A percentile compares a stretch with the other conserved stretches of the same genome.
These are phyloP conservation scores for Alternaria novae-zelandiae DNA, from an alignment of 2,329 filamentous ascomycete species.

Conservation along the genomic window DNA sequence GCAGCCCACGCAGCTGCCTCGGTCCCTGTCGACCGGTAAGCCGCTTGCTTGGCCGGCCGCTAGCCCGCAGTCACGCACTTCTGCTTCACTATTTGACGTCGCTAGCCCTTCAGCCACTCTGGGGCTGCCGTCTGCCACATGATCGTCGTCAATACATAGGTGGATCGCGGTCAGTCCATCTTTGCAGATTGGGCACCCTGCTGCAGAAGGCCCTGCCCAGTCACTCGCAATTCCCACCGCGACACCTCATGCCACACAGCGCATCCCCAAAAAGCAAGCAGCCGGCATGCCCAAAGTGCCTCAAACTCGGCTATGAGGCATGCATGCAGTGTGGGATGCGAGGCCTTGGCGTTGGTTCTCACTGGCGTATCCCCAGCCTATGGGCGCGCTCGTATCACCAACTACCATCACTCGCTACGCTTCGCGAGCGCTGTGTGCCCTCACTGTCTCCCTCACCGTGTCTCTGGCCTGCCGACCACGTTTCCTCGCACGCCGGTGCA, in stretches of 20 bases:
- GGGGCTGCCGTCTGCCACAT: background rate
- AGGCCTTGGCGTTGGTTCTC: constrained; percentile 26
- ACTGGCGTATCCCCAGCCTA: constrained; percentile 27
- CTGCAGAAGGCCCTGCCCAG: constrained; percentile 3
- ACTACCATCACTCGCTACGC: constrained; percentile 26
- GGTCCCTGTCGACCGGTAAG: constrained; percentile 21
- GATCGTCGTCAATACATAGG: background rate
- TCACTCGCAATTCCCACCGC: constrained; percentile 5
- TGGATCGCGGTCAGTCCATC: background rate
- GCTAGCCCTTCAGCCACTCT: constrained; percentile 1
- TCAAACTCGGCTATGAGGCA: constrained; percentile 26
- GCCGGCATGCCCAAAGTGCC: constrained; percentile 18
- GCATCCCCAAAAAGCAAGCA: constrained; percentile 22
- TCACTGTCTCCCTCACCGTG: constrained; percentile 22
- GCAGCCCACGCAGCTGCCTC: constrained; percentile 16
- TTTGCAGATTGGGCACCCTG: background rate
- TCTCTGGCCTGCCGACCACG: constrained; percentile 34
- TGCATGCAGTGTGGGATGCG: constrained; percentile 28
- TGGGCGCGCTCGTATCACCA: constrained; percentile 34
- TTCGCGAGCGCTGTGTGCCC: constrained; percentile 29
- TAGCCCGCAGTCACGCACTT: background rate
- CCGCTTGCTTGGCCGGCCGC: constrained; percentile 11
- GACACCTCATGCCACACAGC: constrained; percentile 15
- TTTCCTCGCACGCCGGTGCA: constrained; percentile 28
- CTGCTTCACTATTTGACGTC: background rate